Conservation (phyloP, 331 rosid genomes). For the Rhamnella rubrinervis region DNA sequence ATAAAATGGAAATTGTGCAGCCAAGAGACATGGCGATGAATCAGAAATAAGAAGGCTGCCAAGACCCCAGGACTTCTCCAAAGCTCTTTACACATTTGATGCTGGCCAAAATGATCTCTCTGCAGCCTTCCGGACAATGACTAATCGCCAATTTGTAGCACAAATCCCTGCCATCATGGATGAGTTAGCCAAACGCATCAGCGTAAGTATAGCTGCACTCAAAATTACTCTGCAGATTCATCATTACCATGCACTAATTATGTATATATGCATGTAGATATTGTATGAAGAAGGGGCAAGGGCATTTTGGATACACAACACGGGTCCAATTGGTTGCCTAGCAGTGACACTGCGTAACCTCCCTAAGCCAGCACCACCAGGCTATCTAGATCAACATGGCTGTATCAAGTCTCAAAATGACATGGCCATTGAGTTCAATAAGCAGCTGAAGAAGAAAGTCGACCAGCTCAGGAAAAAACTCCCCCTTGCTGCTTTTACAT, state of each 20-base stretch:
- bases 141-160: constrained; percentile 27
- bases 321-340: constrained; percentile 82
- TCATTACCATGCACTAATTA: background rate
- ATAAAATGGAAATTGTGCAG: constrained; percentile 21
- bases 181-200: constrained; percentile 44
- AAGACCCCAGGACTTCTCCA: constrained; percentile 56
- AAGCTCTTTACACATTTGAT: constrained; percentile 69
- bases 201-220: constrained; percentile 38
- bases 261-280: constrained; percentile 24
- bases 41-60: constrained; percentile 43
- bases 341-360: constrained; percentile 38
- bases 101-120: constrained; percentile 84
- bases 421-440: constrained; percentile 63
- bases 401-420: constrained; percentile 58
- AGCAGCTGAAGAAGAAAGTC: constrained; percentile 43
- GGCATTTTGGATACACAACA: constrained; percentile 84
- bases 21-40: background rate
- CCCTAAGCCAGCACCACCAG: constrained; percentile 20
- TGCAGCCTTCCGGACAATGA: constrained; percentile 43
- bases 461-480: constrained; percentile 41
- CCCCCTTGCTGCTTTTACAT: constrained; percentile 51
- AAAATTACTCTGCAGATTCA: too few relatives aligned
- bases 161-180: constrained; percentile 46
- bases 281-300: constrained; percentile 61
- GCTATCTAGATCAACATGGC: constrained; percentile 51